Conservation (phyloP, 1,284 basidiomycete species). For the Fistulina hepatica region DNA sequence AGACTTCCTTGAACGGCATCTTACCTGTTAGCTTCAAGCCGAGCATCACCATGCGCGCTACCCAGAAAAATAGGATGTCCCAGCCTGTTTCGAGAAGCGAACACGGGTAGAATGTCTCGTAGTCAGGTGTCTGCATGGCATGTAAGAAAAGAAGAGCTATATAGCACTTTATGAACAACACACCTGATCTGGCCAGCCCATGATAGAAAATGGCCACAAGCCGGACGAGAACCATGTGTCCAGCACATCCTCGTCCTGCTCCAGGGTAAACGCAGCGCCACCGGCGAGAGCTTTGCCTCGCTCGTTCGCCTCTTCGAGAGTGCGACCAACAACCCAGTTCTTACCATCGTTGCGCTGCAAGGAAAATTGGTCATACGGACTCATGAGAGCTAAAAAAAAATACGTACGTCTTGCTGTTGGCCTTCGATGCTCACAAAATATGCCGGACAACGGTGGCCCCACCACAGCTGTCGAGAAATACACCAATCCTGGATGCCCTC, state of each 20-base stretch:
- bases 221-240: slow-evolving; percentile 99
- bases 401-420: slow-evolving; percentile 53
- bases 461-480: slow-evolving; percentile 98
- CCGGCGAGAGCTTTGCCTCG: slow-evolving; percentile 69
- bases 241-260: slow-evolving; percentile 95
- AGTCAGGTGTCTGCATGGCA: slow-evolving; percentile 51
- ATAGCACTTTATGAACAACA: slow-evolving; percentile 10
- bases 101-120: slow-evolving; percentile 80
- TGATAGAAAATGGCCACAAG: slow-evolving; percentile 95
- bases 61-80: slow-evolving; percentile 99
- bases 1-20: slow-evolving; percentile 96
- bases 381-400: not conserved
- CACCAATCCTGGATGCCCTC: slow-evolving; percentile 99
- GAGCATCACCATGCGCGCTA: slow-evolving; percentile 95
- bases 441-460: slow-evolving; percentile 95
- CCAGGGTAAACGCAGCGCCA: slow-evolving; percentile 64
- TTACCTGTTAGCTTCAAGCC: slow-evolving; percentile 83
- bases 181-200: slow-evolving; percentile 94
- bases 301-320: slow-evolving; percentile 67
- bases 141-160: slow-evolving; percentile 4
- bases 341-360: slow-evolving; percentile 55
- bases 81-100: slow-evolving; percentile 94
- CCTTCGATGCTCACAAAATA: slow-evolving; percentile 90
- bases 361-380: slow-evolving; percentile 1
- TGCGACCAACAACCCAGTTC: slow-evolving; percentile 89